A percentile compares a stretch with the other conserved stretches of the same genome.
These are phyloP conservation scores for Colletotrichum tofieldiae DNA, from an alignment of 2,329 filamentous ascomycete genomes.

Conservation along the genomic window DNA sequence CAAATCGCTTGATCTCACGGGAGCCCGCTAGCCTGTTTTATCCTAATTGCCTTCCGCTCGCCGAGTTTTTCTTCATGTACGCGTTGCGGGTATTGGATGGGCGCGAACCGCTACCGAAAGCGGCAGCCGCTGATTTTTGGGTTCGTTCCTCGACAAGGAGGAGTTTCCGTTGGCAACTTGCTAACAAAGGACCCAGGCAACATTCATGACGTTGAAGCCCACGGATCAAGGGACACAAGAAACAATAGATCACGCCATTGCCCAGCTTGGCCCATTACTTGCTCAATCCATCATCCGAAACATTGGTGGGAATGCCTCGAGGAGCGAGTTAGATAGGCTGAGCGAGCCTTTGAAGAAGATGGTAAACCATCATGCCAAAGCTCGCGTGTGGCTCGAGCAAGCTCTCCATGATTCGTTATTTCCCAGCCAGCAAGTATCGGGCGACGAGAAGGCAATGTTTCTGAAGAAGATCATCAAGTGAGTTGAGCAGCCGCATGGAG, in stretches of 20 bases:
- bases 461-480: conserved; percentile 77
- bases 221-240: conserved; percentile 60
- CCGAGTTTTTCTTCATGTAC: conserved; percentile 81
- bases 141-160: conserved; percentile 57
- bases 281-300: conserved; percentile 74
- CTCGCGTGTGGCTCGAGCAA: conserved; percentile 75
- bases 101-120: conserved; percentile 82
- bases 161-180: not conserved
- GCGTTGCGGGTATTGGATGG: conserved; percentile 79
- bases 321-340: conserved; percentile 81
- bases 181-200: conserved; percentile 58
- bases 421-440: conserved; percentile 71
- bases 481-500: conserved; percentile 46
- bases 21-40: conserved; percentile 74
- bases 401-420: conserved; percentile 71
- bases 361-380: conserved; percentile 67
- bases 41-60: conserved; percentile 68
- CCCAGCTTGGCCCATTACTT: conserved; percentile 74
- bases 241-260: conserved; percentile 65
- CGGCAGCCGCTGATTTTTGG: conserved; percentile 83
- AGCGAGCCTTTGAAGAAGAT: conserved; percentile 81
- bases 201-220: conserved; percentile 66
- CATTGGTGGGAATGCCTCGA: conserved; percentile 77
- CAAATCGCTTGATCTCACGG: conserved; percentile 74
- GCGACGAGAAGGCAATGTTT: conserved; percentile 74